These are phyloP conservation scores for Phascolomyces articulosus DNA, from an alignment of 371 early-diverging fungal genomes.

Conservation along the genomic window DNA sequence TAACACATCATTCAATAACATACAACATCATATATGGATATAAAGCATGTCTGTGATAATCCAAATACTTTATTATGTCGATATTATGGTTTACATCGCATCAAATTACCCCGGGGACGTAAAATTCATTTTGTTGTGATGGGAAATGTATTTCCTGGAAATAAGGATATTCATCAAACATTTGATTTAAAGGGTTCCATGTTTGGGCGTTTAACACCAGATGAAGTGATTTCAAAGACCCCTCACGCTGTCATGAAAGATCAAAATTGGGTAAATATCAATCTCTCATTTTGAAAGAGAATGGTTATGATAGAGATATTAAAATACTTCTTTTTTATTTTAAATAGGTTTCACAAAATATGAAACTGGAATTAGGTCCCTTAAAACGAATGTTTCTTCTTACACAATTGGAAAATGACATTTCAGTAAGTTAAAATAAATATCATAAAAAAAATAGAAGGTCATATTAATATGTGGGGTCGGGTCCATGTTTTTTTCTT, in stretches of 20 bases:
- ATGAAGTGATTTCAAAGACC: constrained; percentile 74
- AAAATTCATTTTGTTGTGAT: constrained; percentile 98
- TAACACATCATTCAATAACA: too few relatives aligned
- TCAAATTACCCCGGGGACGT: constrained; percentile 88
- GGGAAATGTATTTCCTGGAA: constrained; percentile 96
- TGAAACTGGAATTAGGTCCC: constrained; percentile 84
- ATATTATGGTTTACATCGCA: constrained; percentile 94
- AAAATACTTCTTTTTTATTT: too few relatives aligned
- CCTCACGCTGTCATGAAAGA: constrained; percentile 92
- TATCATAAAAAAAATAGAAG: not conserved
- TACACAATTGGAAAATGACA: constrained; percentile 86
- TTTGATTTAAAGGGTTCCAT: constrained; percentile 97
- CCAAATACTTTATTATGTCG: constrained; percentile 95
- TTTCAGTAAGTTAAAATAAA: constrained; percentile 38
- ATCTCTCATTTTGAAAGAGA: too few relatives aligned
- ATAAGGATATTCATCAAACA: constrained; percentile 94
- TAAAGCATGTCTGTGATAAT: constrained; percentile 79
- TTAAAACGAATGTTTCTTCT: constrained; percentile 74
- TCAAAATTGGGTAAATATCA: constrained; percentile 81
- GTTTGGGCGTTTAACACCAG: constrained; percentile 80
- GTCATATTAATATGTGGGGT: not conserved
- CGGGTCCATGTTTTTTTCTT: too few relatives aligned
- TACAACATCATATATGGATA: too few relatives aligned
- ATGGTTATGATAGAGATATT: too few relatives aligned
- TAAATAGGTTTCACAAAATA: constrained; percentile 42